These are phyloP conservation scores for Dactylellina sp. DNA, from an alignment of 2,329 filamentous ascomycete genomes.

Conservation along the genomic window DNA sequence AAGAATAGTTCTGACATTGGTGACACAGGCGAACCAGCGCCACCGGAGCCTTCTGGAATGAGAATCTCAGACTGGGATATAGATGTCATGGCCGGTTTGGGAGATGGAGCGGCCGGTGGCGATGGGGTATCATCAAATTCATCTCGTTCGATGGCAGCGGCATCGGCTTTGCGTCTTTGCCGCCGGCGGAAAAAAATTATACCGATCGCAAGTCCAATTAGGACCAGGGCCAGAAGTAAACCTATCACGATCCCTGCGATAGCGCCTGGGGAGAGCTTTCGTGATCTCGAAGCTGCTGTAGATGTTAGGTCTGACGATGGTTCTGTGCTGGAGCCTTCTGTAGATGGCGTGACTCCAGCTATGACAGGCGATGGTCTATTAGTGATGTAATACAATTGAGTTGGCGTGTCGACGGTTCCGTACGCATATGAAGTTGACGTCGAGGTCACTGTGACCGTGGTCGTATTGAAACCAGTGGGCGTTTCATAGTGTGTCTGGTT, in stretches of 20 bases:
- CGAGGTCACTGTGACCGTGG: constrained; percentile 24
- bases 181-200: constrained; percentile 10
- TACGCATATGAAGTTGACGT: constrained; percentile 43
- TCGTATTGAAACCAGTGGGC: constrained; percentile 38
- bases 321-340: neutral
- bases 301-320: neutral
- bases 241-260: constrained; percentile 38
- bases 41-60: neutral
- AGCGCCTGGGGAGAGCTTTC: constrained; percentile 20
- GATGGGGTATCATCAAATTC: constrained; percentile 10
- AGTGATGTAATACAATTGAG: constrained; percentile 29
- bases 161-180: neutral
- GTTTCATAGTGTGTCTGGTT: constrained; percentile 55
- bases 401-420: constrained; percentile 39
- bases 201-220: neutral
- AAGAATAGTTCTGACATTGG: constrained; percentile 46
- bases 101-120: constrained; percentile 14
- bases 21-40: constrained; percentile 15
- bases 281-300: neutral
- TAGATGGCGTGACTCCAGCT: constrained; percentile 1
- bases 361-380: neutral
- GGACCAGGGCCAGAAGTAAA: constrained; percentile 6
- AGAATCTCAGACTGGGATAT: constrained; percentile 9
- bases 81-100: constrained; percentile 19
- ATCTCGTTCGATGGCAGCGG: neutral